Base-by-base conservation (phyloP, 306 rosid species). In the Rubus idaeus region DNA sequence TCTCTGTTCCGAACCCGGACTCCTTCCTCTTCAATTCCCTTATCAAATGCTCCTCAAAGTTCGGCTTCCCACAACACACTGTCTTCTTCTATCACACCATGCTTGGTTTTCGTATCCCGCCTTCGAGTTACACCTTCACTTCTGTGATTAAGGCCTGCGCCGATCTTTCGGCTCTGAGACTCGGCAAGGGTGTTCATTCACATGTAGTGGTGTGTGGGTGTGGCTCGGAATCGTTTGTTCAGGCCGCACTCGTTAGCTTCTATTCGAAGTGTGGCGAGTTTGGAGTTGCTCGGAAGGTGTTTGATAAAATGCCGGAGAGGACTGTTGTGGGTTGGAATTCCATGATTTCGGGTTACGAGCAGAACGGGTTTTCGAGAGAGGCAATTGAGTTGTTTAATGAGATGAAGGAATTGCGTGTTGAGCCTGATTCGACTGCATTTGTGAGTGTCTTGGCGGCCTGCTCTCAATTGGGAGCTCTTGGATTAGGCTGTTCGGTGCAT, bases 141-240 rank as follows among this genome's bases (percentile, higher is more conserved):
- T 94, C 96, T 2, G 92, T 91, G 69, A 84, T 94, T 79, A 94
- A 94, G 77, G 87, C 98, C n/a, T 94, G 97, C 41, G 95, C 97
- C 4, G 89, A 85, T 70, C 89, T 92, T 17, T 87, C 91, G 7
- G 79, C 83, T 39, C 77, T 83, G 42, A 79, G 78, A 56, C n/a
- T 82, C 8, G 97, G 96, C 0, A 76, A 58, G 41, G 35, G 71
- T 7, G 46, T 89, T 45, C 98, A 91, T 76, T 79, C 92, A n/a
- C 97, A 90, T 8, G 90, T 80, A 68, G 76, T 90, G 42, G 84
- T 81, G 70, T 79, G 70, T 80, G 98, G 98, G 42, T 83, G 70
- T 60, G 90, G 84, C 44, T 80, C 82, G 0, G 85, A 94, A 82
- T 67, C 87, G n/a, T 94, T 89, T 50, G 97, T 94, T 5, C 95